Percentiles rank a stretch among this genome's conserved stretches.
Conservation (phyloP, 1,284 basidiomycete genomes). For the Cryptococcus neoformans region DNA sequence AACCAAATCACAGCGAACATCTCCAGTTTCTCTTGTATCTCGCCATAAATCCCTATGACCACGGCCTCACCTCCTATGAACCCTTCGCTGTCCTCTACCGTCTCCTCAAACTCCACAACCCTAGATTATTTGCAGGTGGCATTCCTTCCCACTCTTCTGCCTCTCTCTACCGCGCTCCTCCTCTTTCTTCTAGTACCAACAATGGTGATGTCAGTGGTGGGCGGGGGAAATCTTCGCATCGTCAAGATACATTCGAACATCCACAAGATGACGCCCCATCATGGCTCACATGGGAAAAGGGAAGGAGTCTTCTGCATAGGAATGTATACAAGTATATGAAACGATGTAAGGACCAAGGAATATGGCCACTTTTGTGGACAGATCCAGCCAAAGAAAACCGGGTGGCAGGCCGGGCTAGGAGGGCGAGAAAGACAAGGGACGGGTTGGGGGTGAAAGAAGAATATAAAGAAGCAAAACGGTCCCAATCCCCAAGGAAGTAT, state of each 20-base stretch:
- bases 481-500: background rate
- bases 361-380: conserved; percentile 27
- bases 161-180: background rate
- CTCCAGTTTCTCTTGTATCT: conserved; percentile 34
- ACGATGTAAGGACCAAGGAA: conserved; percentile 15
- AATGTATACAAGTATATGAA: conserved; percentile 11
- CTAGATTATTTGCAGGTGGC: conserved; percentile 7
- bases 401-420: background rate
- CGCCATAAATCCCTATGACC: conserved; percentile 2
- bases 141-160: conserved; percentile 12
- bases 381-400: background rate
- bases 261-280: background rate
- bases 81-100: conserved; percentile 21
- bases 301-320: conserved; percentile 8
- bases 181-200: too few relatives aligned
- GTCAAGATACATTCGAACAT: background rate
- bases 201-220: too few relatives aligned
- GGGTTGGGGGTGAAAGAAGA: background rate
- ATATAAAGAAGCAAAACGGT: background rate
- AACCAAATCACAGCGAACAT: conserved; percentile 18
- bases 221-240: background rate
- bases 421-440: conserved; percentile 15
- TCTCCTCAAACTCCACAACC: conserved; percentile 12
- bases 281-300: conserved; percentile 12
- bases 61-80: background rate